phyloP scores from a whole-genome alignment of 306 rosid species.

The Cicer cuneatum region DNA sequence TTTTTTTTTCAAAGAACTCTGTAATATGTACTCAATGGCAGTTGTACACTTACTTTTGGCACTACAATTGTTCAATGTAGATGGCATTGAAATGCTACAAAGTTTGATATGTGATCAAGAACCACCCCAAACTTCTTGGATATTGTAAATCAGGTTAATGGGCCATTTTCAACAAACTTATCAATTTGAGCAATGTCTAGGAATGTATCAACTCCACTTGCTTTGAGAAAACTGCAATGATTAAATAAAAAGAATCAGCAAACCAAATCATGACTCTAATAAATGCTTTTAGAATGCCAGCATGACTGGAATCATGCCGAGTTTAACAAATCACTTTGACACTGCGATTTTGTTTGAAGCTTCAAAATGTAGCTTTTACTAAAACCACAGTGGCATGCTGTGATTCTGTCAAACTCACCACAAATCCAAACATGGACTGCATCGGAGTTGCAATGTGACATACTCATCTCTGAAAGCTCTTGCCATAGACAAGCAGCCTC shows the following conservation, averaged over 20 bases:
- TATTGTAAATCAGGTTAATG: slow-evolving; percentile 34
- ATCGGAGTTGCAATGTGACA: slow-evolving; percentile 32
- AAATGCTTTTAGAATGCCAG: slow-evolving; percentile 12
- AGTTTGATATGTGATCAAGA: not conserved
- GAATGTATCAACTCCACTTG: slow-evolving; percentile 59
- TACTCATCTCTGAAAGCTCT: slow-evolving; percentile 72
- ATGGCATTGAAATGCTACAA: slow-evolving; percentile 6
- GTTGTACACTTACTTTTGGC: slow-evolving; percentile 28
- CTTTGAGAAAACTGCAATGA: slow-evolving; percentile 63
- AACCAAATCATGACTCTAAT: not conserved
- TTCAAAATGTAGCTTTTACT: too few species aligned
- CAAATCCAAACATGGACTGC: too few species aligned
- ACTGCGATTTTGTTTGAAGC: too few species aligned
- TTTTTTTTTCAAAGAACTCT: not conserved
- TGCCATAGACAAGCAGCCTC: slow-evolving; percentile 76
- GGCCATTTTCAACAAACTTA: slow-evolving; percentile 52
- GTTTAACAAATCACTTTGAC: too few species aligned
- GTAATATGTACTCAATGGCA: slow-evolving; percentile 12
- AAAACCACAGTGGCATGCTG: not conserved
- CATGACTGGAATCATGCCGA: too few species aligned
- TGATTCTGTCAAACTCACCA: too few species aligned
- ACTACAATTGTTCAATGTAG: slow-evolving; percentile 13
- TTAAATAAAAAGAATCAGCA: slow-evolving; percentile 24
- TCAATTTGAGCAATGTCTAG: slow-evolving; percentile 67
- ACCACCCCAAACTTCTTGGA: not conserved